A percentile compares a stretch with the other conserved stretches of the same genome.
Evolutionary conservation across 305 asterid genomes (phyloP).

Genomic region (Fraxinus sp.): DNA sequence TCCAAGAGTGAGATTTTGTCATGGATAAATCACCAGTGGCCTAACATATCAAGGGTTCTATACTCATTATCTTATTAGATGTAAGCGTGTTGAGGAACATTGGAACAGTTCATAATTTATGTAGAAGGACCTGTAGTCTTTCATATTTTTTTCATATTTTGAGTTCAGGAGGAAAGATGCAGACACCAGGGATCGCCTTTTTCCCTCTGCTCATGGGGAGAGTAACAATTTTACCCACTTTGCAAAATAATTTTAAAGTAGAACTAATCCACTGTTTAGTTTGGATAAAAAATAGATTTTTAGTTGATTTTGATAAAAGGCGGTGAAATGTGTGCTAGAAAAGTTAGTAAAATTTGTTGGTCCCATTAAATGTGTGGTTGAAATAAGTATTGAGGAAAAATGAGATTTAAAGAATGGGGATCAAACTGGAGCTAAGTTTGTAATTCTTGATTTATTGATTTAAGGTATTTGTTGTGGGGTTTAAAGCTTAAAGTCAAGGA

Average conservation of each 20-base stretch:
- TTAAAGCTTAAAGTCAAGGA: slow-evolving; percentile 9
- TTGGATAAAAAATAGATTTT: neutral
- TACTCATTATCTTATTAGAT: neutral
- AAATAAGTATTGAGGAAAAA: neutral
- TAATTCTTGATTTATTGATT: neutral
- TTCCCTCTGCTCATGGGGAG: neutral
- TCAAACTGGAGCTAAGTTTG: neutral
- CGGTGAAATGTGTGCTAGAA: neutral
- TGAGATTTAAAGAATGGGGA: neutral
- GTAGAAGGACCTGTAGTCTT: neutral
- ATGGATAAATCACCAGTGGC: neutral
- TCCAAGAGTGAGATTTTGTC: neutral
- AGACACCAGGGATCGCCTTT: neutral
- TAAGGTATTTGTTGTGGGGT: neutral
- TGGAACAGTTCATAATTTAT: slow-evolving; percentile 1
- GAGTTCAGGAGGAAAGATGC: neutral
- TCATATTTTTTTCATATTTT: neutral
- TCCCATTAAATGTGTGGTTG: neutral
- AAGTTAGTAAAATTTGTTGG: neutral
- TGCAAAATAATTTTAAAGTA: neutral
- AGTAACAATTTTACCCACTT: slow-evolving; percentile 1
- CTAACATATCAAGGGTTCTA: slow-evolving; percentile 6
- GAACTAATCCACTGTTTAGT: neutral
- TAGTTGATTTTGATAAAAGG: neutral
- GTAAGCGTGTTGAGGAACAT: neutral